Percentiles rank a stretch among this genome's conserved stretches.
Conservation (phyloP, 768 basidiomycete genomes). For the Suillus fuscotomentosus region DNA sequence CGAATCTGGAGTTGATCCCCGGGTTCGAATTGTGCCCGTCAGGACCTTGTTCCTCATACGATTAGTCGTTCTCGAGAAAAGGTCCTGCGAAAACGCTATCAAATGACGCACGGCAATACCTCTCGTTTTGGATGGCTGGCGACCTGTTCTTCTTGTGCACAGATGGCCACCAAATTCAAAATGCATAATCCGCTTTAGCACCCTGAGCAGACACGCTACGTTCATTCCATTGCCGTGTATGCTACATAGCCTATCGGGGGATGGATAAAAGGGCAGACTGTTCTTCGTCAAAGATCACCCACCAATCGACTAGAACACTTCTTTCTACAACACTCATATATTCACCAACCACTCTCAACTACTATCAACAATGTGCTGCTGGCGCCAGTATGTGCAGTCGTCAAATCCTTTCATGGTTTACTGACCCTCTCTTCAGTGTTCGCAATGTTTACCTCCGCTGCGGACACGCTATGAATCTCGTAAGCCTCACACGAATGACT, state of each 20-base stretch:
- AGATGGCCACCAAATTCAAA: constrained; percentile 23
- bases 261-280: constrained; percentile 25
- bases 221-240: constrained; percentile 16
- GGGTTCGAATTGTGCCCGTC: constrained; percentile 14
- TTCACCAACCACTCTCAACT: constrained; percentile 7
- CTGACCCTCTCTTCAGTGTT: constrained; percentile 31
- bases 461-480: constrained; percentile 44
- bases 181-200: constrained; percentile 18
- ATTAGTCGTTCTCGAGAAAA: constrained; percentile 38
- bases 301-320: constrained; percentile 11
- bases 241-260: constrained; percentile 23
- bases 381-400: constrained; percentile 46
- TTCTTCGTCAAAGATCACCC: constrained; percentile 7
- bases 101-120: constrained; percentile 31
- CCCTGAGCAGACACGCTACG: constrained; percentile 12
- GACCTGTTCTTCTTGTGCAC: constrained; percentile 28
- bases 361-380: constrained; percentile 45
- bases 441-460: constrained; percentile 49
- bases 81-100: constrained; percentile 34
- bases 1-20: constrained; percentile 20
- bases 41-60: constrained; percentile 23
- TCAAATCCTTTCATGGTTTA: too few relatives aligned
- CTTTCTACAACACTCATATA: constrained; percentile 9
- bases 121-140: constrained; percentile 26
- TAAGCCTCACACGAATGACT: constrained; percentile 23